A percentile compares a stretch with the other conserved stretches of the same genome.
These are phyloP conservation scores for Endoconidiophora laricicola DNA, from an alignment of 2,329 filamentous ascomycete genomes.

Conservation along the genomic window DNA sequence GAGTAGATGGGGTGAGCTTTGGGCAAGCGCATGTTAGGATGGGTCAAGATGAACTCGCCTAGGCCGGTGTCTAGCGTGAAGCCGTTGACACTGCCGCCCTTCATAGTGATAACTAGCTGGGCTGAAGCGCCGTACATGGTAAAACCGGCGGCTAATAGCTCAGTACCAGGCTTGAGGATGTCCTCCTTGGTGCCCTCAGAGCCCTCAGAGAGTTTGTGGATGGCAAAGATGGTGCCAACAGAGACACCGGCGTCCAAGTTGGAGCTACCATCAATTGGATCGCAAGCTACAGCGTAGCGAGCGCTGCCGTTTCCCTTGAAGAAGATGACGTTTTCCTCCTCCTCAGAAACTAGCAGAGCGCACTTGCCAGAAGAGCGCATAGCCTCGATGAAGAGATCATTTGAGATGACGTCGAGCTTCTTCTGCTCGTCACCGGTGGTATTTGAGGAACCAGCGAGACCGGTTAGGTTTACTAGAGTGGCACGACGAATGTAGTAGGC, in stretches of 20 bases:
- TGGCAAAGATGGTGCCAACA: conserved; percentile 90
- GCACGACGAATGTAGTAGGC: conserved; percentile 97
- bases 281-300: conserved; percentile 92
- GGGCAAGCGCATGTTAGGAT: conserved; percentile 85
- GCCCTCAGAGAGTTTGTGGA: conserved; percentile 75
- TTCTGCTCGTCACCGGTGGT: conserved; percentile 96
- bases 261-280: conserved; percentile 94
- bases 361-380: conserved; percentile 90
- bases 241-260: conserved; percentile 96
- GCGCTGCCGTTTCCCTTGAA: conserved; percentile 60
- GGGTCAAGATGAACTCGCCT: conserved; percentile 96
- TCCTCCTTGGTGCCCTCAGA: conserved; percentile 65
- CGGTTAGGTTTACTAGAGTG: conserved; percentile 86
- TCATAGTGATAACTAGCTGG: conserved; percentile 95
- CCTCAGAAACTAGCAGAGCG: conserved; percentile 87
- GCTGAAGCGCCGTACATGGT: conserved; percentile 99
- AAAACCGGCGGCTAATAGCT: conserved; percentile 90
- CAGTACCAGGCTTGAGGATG: conserved; percentile 73
- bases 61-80: conserved; percentile 95
- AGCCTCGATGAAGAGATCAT: conserved; percentile 89
- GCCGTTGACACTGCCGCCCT: conserved; percentile 78
- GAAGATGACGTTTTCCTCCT: conserved; percentile 83
- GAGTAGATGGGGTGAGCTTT: conserved; percentile 76
- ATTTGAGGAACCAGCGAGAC: conserved; percentile 87
- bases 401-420: conserved; percentile 98